Conservation (phyloP, 192 early-diverging fungal species). For the Entomortierella beljakovae region DNA sequence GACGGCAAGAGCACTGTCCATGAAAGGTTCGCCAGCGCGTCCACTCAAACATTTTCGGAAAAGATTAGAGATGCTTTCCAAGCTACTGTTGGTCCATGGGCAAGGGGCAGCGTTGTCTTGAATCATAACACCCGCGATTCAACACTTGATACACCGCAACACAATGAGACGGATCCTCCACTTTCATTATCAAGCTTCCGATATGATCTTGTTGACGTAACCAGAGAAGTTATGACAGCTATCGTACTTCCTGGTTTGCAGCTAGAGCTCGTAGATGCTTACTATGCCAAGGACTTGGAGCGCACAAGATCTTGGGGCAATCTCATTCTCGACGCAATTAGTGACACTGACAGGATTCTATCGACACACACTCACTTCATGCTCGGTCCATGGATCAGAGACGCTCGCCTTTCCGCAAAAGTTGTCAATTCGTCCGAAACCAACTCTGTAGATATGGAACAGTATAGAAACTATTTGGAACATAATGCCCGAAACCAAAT, state of each 20-base stretch:
- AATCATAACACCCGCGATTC: neutral
- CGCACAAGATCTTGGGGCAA: constrained; percentile 11
- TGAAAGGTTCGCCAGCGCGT: neutral
- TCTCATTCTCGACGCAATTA: constrained; percentile 8
- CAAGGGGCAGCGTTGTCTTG: neutral
- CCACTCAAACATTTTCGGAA: neutral
- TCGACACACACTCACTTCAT: constrained; percentile 44
- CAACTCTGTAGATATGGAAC: neutral
- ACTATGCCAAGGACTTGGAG: constrained; percentile 17
- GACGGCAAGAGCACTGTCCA: too few species aligned
- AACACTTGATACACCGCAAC: neutral
- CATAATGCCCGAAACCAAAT: constrained; percentile 34
- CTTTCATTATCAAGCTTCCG: constrained; percentile 34
- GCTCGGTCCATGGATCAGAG: constrained; percentile 37
- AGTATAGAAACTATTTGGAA: constrained; percentile 36
- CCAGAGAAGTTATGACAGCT: constrained; percentile 29
- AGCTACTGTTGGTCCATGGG: neutral
- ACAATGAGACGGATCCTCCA: constrained; percentile 7
- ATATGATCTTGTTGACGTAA: constrained; percentile 51
- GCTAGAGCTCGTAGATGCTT: constrained; percentile 29
- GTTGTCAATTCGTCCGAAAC: neutral
- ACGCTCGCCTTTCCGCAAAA: constrained; percentile 20
- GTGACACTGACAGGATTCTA: constrained; percentile 26
- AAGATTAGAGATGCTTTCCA: constrained; percentile 9
- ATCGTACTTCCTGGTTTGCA: constrained; percentile 40